Conservation (phyloP, 345 rosid genomes). For the Rhizophora apiculata region DNA sequence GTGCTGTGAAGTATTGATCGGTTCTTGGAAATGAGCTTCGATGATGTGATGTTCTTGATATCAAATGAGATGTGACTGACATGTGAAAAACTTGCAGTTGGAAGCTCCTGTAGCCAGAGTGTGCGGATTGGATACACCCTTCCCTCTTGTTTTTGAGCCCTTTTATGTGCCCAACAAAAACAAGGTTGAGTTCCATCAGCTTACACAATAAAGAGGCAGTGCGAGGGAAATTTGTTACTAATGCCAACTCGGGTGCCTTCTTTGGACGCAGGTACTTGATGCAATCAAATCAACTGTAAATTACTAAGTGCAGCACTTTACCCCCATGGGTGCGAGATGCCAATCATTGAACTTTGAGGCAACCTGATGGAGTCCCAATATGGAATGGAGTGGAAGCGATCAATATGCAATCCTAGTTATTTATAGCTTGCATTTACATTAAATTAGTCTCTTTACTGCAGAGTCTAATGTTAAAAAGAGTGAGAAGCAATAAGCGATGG, state of each 20-base stretch:
- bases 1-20: too few relatives aligned
- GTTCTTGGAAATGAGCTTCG: too few relatives aligned
- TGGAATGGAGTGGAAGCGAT: too few relatives aligned
- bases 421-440: too few relatives aligned
- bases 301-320: conserved; percentile 38
- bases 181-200: conserved; percentile 38
- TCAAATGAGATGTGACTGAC: too few relatives aligned
- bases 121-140: conserved; percentile 89
- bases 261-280: conserved; percentile 64
- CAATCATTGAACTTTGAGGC: background rate
- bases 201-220: background rate
- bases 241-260: background rate
- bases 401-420: too few relatives aligned
- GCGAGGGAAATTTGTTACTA: background rate
- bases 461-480: too few relatives aligned
- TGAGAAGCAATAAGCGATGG: too few relatives aligned
- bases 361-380: too few relatives aligned
- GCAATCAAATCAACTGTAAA: conserved; percentile 72
- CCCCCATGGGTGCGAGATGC: background rate
- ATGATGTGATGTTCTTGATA: too few relatives aligned
- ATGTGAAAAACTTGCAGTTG: conserved; percentile 42
- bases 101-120: conserved; percentile 87
- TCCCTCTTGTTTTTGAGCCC: conserved; percentile 89
- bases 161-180: conserved; percentile 88
- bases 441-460: too few relatives aligned